Evolutionary conservation across 1,284 basidiomycete genomes (phyloP), one percentile per base, ranked within the genome.

Genomic region (Ganoderma lingzhi): DNA sequence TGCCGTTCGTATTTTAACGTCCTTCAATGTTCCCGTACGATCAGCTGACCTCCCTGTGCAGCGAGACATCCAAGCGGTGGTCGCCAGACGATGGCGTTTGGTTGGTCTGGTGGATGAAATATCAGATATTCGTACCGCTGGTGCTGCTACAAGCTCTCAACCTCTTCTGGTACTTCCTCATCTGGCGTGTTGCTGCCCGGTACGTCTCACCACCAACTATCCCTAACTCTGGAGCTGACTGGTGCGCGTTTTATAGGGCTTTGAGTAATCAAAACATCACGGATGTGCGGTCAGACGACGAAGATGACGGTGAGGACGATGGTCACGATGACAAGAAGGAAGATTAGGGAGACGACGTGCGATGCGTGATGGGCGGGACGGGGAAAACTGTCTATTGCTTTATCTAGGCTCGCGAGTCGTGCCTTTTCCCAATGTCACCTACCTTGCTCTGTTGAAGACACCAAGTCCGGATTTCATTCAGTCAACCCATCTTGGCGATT

Each of bases 111-210:
- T 97, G 95, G 94, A 92, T 96, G 88, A 88, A 85, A 76, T 92
- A 90, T 76, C 94, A 96, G 77, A 89, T 97, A 64, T 95, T 96
- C 75, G 73, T 80, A 0, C 93, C 96, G 0, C 84, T 98, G 68
- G 75, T 90, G 15, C 80, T 94, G 0, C 85, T 98, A 15, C 95
- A 96, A 79, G 76, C 89, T 70, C 86, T 98, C 76, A 97, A 98
- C 78, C 73, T 97, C 28, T 97, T 97, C 84, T 97, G 96, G 96
- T 96, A 95, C 79, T 90, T 86, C 80, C 84, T 95, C 58, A 95
- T 97, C 77, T 82, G 88, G 79, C 89, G 94, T 64, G 92, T 97
- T 69, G 78, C 86, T 19, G 77, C 80, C 64, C 82, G 87, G 88
- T 56, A 32, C 37, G 39, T 39, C 19, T 60, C 1, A 17, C 17